Conservation (phyloP, 2,329 filamentous ascomycete species). For the Pyricularia sp. region DNA sequence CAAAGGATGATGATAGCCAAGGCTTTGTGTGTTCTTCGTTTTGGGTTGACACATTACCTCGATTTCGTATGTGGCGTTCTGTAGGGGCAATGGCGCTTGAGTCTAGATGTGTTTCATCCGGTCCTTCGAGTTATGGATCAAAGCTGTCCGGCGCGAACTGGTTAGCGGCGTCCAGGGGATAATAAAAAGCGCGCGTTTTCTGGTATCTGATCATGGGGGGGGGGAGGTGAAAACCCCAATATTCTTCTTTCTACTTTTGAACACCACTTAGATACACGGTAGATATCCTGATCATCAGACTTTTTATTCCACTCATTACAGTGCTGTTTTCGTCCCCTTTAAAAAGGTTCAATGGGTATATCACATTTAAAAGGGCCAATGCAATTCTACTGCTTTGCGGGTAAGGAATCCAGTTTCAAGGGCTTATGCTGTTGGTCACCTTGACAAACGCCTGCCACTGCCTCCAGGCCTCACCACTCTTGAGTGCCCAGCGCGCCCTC, state of each 20-base stretch:
- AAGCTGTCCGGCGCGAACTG: neutral
- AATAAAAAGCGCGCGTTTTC: neutral
- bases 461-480: slow-evolving; percentile 76
- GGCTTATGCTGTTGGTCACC: slow-evolving; percentile 50
- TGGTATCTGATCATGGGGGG: too few species aligned
- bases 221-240: neutral
- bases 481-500: slow-evolving; percentile 77
- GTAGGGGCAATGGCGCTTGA: neutral
- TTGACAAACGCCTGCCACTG: slow-evolving; percentile 80
- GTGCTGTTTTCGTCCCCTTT: neutral
- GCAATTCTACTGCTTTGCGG: neutral
- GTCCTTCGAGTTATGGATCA: neutral
- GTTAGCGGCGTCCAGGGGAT: neutral
- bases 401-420: neutral
- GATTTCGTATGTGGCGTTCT: neutral
- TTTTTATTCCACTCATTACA: neutral
- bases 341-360: neutral
- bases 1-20: neutral
- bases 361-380: neutral
- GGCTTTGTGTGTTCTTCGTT: neutral
- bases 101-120: neutral
- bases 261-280: neutral
- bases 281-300: neutral
- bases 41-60: neutral
- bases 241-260: neutral